Conservation (phyloP, 495 filamentous ascomycete genomes). For the Lasiosphaeria hispida region DNA sequence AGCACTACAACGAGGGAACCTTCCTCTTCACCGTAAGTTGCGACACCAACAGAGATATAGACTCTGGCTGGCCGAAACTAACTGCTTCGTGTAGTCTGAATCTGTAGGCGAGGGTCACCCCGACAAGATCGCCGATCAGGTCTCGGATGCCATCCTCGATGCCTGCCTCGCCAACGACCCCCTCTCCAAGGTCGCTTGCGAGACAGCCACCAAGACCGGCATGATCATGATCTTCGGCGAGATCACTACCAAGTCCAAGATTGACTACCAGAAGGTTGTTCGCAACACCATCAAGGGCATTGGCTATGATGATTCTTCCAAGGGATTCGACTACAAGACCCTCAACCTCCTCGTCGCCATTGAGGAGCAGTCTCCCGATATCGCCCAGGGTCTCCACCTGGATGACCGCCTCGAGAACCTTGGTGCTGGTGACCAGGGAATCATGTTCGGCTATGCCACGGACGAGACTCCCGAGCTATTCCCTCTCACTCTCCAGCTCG, state of each 20-base stretch:
- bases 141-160: conserved; percentile 98
- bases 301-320: conserved; percentile 92
- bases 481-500: conserved; percentile 85
- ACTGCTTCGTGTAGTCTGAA: conserved; percentile 62
- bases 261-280: conserved; percentile 98
- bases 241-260: conserved; percentile 90
- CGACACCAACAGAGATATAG: background rate
- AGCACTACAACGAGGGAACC: conserved; percentile 60
- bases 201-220: conserved; percentile 98
- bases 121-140: conserved; percentile 98
- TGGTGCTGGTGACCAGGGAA: conserved; percentile 98
- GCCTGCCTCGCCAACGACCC: conserved; percentile 92
- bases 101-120: conserved; percentile 97
- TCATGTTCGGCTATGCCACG: conserved; percentile 99
- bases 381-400: conserved; percentile 96
- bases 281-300: conserved; percentile 96
- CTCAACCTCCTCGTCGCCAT: conserved; percentile 98
- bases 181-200: conserved; percentile 97
- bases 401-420: conserved; percentile 96
- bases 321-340: conserved; percentile 99
- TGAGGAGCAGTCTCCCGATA: conserved; percentile 98
- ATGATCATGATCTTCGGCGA: conserved; percentile 99
- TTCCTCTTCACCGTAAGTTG: conserved; percentile 88
- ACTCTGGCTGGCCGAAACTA: conserved; percentile 10
- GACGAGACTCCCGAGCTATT: conserved; percentile 98